Evolutionary conservation across 805 yeast species (phyloP), one percentile per base, ranked within the genome.

Genomic region (Saturnispora zaruensis): DNA sequence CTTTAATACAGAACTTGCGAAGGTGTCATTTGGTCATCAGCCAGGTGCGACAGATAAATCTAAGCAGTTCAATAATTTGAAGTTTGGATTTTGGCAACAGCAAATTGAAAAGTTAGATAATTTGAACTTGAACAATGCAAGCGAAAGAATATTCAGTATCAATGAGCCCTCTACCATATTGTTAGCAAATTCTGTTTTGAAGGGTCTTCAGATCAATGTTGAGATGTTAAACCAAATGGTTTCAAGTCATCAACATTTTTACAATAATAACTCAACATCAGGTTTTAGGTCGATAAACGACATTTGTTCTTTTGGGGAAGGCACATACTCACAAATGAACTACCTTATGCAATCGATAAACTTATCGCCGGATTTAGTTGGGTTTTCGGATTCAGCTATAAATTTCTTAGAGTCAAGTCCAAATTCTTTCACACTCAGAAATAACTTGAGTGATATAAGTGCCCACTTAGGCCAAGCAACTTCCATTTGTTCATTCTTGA

Each of bases 401-500:
- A 61, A 66, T 38, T 59, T 79, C 30, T 62, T 84, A 32, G 79
- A 76, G 52, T 60, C 65, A 23, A 73, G 79, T 41, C 77, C 74
- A 51, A 49, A 49, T 6, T 36, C 40, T 18, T 36, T 23, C 4
- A 45, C 45, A 7, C 41, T 62, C 14, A 52, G 61, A 40, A 64
- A 64, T 16, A 55, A 62, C 5, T 66, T 79, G 7, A 73, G 79
- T 32, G 87, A 84, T 53, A 75, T 82, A 8, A 75, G 80, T 9
- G 93, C 95, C 0, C 95, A 87, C 65, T 66, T 87, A 36, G 96
- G 96, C 6, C 95, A 87, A 63, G 86, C 93, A 1, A 77, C 83
- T 0, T 82, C 89, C 0, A 71, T 87, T 11, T 81, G 87, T 1
- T 73, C 84, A 2, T 71, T 78, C 64, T 70, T 87, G 13, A 67